Evolutionary conservation across 2,329 filamentous ascomycete species (phyloP).

Genomic region (Neophaeococcomyces aloes): DNA sequence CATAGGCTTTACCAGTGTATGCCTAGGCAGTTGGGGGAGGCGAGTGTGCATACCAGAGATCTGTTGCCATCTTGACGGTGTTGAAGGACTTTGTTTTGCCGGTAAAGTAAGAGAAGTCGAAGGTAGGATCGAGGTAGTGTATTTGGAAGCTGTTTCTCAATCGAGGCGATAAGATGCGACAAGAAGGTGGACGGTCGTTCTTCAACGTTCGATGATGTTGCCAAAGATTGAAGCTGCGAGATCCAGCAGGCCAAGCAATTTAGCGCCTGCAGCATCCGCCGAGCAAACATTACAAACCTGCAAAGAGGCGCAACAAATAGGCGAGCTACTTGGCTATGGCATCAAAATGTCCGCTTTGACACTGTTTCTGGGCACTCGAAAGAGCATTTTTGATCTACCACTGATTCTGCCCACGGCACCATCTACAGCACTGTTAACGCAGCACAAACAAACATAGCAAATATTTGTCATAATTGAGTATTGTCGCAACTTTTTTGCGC

Average conservation of each 20-base stretch:
- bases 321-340: no score
- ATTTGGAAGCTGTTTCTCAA: background rate
- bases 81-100: background rate
- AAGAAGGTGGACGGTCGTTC: background rate
- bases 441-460: background rate
- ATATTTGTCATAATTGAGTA: background rate
- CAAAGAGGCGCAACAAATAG: conserved; percentile 1
- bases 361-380: no score
- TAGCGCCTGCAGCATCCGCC: background rate
- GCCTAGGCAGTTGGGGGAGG: background rate
- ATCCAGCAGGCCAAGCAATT: conserved; percentile 4
- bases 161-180: conserved; percentile 2
- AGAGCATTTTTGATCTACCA: no score
- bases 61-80: conserved; percentile 57
- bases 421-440: no score
- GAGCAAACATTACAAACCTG: conserved; percentile 4
- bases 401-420: no score
- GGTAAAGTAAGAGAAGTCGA: conserved; percentile 7
- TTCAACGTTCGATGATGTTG: conserved; percentile 7
- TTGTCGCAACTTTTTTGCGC: background rate
- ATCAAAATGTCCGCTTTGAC: no score
- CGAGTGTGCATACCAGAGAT: conserved; percentile 61
- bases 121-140: conserved; percentile 10
- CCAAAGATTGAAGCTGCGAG: conserved; percentile 13
- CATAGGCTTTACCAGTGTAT: conserved; percentile 9